Base-by-base conservation (phyloP, 768 basidiomycete genomes). In the Suillus ampliporus region DNA sequence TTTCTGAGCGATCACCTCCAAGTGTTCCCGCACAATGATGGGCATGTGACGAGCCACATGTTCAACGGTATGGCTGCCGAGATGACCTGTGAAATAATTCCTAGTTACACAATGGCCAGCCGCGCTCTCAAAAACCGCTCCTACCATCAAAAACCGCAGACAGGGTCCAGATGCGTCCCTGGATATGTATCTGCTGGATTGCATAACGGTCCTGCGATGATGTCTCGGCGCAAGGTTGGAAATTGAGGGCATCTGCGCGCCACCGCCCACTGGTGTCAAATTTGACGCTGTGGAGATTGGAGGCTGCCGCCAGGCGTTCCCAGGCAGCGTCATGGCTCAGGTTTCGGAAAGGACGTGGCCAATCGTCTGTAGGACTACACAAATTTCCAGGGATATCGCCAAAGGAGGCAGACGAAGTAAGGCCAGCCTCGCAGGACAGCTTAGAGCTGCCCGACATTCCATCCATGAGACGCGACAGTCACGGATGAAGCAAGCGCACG, bases 91-190 rank as follows among this genome's bases (percentile, higher is more conserved):
- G 48, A 63, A 31, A 59, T 38, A 51, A 50, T 47, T 19, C 54
- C 17, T 17, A 4, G 23, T 40, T 37, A 40, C 46, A 52, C 31
- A 67, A 28, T 41, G 57, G 47, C 43, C 64, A 65, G 43, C 58
- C 53, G 50, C 51, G 26, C 34, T 38, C 34, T 37, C 34, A 57
- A 64, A 50, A 64, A 28, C 19, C 10, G 23, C 23, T 23, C 86
- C 64, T 67, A 85, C 89, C 89, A 72, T 90, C 89, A 68, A 90
- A 90, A 40, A 90, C 87, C 52, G 86, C 89, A 1, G 86, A 87
- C 65, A 90, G 80, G n/a, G 80, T 79, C 88, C 89, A 90, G 54
- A 77, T 73, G 35, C 78, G 82, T 15, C 85, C 88, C 54, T 79
- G 79, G 58, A 90, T 76, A 48, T 86, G 77, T 61, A 89, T 77